Base-by-base conservation (phyloP, 139 green algal genomes). In the Nannochloris sp. region DNA sequence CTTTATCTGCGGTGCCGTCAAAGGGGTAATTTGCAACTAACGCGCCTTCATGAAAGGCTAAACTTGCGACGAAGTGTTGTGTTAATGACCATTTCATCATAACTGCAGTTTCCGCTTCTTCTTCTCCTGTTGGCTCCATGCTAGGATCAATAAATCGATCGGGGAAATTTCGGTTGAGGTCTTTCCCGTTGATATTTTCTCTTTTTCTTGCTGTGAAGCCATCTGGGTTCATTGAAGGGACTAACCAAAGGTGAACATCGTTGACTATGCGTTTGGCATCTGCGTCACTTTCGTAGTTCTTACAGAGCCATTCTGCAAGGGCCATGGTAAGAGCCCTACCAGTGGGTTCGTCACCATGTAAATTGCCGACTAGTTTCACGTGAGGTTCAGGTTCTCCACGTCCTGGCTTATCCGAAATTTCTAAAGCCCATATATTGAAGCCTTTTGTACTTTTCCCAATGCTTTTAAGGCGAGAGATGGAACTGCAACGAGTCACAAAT, bases 151-250 rank as follows among this genome's bases (percentile, higher is more conserved):
- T 35, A 24, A 85, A 71, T 25, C 80, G 75, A 72, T 97, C 91
- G 10, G 91, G 91, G 65, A 96, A 97, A 77, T 96, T 79, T 29
- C 91, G 80, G 65, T 97, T 97, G 27, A 97, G 72, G 71, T 97
- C 91, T 25, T 83, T 55, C 10, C 48, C 51, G 4, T 51, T 60
- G 8, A 54, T 38, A 61, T 93, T 94, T n/a, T 68, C 74, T 0
- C 87, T 63, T 0, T 13, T 15, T 6, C 30, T 44, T n/a, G 3
- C 3, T 0, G 64, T 64, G 67, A 93, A 97, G 9, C 91, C 91
- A 66, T 97, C 91, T 7, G 91, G 91, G 71, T 97, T 97, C 45
- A 93, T 77, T 24, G 81, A 79, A 1, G 83, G 83, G 36, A 96
- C 36, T 6, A 97, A 51, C 48, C 75, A 79, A 27, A 93, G 68